phyloP scores from a whole-genome alignment of 192 early-diverging fungal genomes.

The Linnemannia elongata region DNA sequence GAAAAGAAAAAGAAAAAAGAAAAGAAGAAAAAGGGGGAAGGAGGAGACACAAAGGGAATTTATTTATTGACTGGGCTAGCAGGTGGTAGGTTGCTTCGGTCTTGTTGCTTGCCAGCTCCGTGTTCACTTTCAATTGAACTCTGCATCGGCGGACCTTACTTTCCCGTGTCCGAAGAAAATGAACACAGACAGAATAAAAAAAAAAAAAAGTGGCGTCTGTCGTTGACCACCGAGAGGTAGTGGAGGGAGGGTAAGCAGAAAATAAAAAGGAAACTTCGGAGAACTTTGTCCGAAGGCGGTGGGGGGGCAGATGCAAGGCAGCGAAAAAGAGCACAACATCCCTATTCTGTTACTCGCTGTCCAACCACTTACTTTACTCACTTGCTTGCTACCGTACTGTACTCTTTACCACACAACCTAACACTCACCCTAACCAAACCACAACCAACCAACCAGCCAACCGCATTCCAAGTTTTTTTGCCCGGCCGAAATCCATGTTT shows the following conservation, averaged over 20 bases:
- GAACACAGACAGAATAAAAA: neutral
- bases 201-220: neutral
- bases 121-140: constrained; percentile 1
- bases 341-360: neutral
- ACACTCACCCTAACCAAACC: no score
- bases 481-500: neutral
- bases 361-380: neutral
- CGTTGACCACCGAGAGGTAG: neutral
- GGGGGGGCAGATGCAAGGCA: neutral
- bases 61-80: no score
- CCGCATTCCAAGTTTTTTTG: neutral
- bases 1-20: constrained; percentile 8
- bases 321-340: neutral
- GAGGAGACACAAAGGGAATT: neutral
- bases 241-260: neutral
- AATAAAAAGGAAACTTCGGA: neutral
- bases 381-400: no score
- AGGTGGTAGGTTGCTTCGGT: neutral
- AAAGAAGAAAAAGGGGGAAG: neutral
- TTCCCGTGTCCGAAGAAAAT: neutral
- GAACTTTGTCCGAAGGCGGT: constrained; percentile 1
- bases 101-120: neutral
- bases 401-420: no score
- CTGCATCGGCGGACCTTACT: neutral
- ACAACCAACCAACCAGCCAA: neutral